Evolutionary conservation across 1,139 yeast species (phyloP).

Genomic region (Pneumocystis wakefieldiae): DNA sequence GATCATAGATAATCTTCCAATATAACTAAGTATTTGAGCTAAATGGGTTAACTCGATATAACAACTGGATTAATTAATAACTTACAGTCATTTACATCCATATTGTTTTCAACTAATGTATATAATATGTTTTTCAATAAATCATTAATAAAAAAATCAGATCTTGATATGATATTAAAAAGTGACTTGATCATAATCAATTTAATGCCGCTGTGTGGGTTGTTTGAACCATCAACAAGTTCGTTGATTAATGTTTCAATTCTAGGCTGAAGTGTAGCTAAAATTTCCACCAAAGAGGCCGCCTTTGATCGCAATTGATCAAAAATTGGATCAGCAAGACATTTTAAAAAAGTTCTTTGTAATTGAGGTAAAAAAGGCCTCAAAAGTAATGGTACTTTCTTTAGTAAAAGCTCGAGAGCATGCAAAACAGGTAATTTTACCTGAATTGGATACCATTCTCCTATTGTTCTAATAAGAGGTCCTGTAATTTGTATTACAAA

Average conservation of each 20-base stretch:
- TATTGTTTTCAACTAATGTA: conserved; percentile 63
- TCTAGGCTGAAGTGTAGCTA: conserved; percentile 80
- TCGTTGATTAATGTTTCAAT: conserved; percentile 66
- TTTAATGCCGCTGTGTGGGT: conserved; percentile 32
- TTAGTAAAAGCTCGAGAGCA: conserved; percentile 64
- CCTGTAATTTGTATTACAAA: conserved; percentile 91
- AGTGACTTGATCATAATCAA: conserved; percentile 77
- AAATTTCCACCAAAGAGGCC: conserved; percentile 72
- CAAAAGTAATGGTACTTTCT: conserved; percentile 76
- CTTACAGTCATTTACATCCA: conserved; percentile 40
- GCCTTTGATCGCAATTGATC: conserved; percentile 68
- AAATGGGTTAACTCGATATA: background rate
- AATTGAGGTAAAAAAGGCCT: conserved; percentile 95
- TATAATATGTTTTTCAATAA: conserved; percentile 54
- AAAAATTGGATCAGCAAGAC: conserved; percentile 61
- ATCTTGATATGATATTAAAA: conserved; percentile 65
- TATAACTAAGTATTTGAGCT: conserved; percentile 2
- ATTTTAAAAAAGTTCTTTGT: conserved; percentile 91
- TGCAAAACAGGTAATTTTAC: conserved; percentile 81
- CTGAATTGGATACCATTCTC: conserved; percentile 82
- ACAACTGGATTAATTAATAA: conserved; percentile 26
- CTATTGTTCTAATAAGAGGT: conserved; percentile 93
- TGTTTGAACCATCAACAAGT: conserved; percentile 10
- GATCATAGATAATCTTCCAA: conserved; percentile 56
- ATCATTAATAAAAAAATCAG: conserved; percentile 66